A percentile compares a stretch with the other conserved stretches of the same genome.
Conservation (phyloP, 73 alveolate species). For the Paramecium tetraurelia region DNA sequence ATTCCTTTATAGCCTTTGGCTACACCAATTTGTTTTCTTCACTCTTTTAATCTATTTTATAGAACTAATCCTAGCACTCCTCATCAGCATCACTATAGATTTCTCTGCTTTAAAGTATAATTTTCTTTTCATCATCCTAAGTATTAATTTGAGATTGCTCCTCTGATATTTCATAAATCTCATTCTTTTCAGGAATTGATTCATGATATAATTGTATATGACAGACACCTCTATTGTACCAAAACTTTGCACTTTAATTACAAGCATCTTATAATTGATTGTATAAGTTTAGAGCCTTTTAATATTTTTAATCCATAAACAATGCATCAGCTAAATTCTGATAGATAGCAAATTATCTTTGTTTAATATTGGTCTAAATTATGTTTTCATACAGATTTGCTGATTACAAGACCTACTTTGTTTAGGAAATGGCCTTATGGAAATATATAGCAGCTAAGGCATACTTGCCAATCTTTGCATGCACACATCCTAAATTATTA, state of each 20-base stretch:
- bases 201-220: background rate
- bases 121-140: background rate
- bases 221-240: constrained; percentile 52
- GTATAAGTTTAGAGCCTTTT: background rate
- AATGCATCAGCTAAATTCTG: constrained; percentile 24
- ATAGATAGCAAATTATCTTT: background rate
- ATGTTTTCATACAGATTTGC: background rate
- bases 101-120: constrained; percentile 13
- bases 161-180: background rate
- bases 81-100: constrained; percentile 37
- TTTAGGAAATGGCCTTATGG: background rate
- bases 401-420: background rate
- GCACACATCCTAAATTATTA: constrained; percentile 44
- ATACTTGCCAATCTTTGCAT: constrained; percentile 16
- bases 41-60: background rate
- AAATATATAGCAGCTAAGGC: background rate
- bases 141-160: background rate
- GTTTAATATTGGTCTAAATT: background rate
- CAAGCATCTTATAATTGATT: background rate
- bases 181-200: background rate
- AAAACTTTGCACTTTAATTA: background rate
- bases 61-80: background rate
- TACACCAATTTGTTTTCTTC: background rate
- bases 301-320: background rate
- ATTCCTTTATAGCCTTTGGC: background rate